Percentiles rank a stretch among this genome's conserved stretches.
Conservation (phyloP, 2,329 filamentous ascomycete genomes). For the Sarocladium kiliense region DNA sequence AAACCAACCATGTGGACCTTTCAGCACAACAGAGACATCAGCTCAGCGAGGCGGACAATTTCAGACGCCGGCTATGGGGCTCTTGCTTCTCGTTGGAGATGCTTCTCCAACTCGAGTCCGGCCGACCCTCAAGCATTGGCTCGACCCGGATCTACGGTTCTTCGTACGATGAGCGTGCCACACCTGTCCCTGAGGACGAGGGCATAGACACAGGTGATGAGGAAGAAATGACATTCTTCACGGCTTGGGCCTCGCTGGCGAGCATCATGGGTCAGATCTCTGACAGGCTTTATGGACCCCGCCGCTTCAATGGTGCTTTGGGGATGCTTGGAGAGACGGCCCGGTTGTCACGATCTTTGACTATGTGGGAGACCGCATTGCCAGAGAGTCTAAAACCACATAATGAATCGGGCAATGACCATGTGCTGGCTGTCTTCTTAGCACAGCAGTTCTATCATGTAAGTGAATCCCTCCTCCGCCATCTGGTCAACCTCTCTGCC, state of each 20-base stretch:
- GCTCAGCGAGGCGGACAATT: background rate
- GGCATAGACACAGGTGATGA: background rate
- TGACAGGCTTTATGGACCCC: background rate
- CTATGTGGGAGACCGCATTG: background rate
- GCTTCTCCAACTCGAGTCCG: background rate
- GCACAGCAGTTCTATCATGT: constrained; percentile 3
- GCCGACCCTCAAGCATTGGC: background rate
- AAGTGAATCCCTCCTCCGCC: background rate
- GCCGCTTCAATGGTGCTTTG: background rate
- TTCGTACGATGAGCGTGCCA: background rate
- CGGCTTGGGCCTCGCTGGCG: background rate
- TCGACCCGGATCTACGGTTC: background rate
- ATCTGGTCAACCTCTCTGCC: background rate
- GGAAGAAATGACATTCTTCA: constrained; percentile 1
- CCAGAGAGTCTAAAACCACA: constrained; percentile 1
- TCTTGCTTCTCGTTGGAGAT: background rate
- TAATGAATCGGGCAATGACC: background rate
- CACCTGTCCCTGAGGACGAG: background rate
- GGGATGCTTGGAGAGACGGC: background rate
- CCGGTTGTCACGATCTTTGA: background rate
- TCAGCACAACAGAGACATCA: background rate
- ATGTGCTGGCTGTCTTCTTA: background rate
- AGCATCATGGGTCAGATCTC: constrained; percentile 3
- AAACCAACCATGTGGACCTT: background rate
- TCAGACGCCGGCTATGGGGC: background rate